Evolutionary conservation across 2,329 filamentous ascomycete genomes (phyloP), one percentile per base, ranked within the genome.

Genomic region (Myriosclerotinia scirpicola): DNA sequence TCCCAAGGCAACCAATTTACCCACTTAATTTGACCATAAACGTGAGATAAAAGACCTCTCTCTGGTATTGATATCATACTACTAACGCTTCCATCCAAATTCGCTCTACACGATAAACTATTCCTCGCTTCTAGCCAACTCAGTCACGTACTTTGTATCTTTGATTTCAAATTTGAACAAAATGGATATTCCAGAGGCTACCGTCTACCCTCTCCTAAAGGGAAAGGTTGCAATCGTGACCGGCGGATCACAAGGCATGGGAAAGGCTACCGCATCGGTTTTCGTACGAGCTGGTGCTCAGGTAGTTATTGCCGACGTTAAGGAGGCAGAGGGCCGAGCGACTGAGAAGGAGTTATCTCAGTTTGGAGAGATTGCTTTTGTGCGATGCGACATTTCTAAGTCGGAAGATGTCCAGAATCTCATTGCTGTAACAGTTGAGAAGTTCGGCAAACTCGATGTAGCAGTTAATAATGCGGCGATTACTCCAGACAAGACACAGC

Each of bases 371-470:
- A 52, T 65, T 6, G 6, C 34, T 26, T 65, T 58, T 50, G 54
- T 65, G 12, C 62, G 53, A 30, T 65, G 62, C 44, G 62, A 65
- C 42, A 65, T 65, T 15, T 58, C 62, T 15, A 58, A 65, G n/a
- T 58, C 62, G 20, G 53, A 26, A 20, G 62, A 65, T 30, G 62
- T 58, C 14, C 53, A 58, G 8, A 65, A 65, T 30, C 62, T 65
- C 34, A 56, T 65, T 46, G 53, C 40, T n/a, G 6, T n/a, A 59
- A 78, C 80, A 22, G 73, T 85, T 17, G 69, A 76, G 30, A 78
- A 78, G 48, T 82, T 83, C 64, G 84, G 83, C 7, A 80, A 79
- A 62, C 79, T 86, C 15, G 81, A 85, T 69, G 83, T 83, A 5
- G 82, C 83, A 30, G 83, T 82, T 11, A 85, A 87, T 62, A 78